Evolutionary conservation across 2,329 filamentous ascomycete genomes (phyloP), one percentile per base, ranked within the genome.

Genomic region (Monilinia laxa): DNA sequence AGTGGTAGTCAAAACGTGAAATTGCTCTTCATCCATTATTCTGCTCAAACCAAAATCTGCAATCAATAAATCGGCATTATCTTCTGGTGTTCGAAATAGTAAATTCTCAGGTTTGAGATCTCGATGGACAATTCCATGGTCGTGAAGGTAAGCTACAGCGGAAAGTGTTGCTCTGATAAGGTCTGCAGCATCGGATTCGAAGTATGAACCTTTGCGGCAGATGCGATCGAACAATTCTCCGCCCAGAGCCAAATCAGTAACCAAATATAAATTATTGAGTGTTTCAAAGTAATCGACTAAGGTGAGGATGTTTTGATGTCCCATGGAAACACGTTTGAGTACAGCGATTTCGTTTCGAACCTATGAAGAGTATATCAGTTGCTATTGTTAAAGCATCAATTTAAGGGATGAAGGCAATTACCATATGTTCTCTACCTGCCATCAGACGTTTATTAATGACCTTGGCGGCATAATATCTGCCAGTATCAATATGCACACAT

Each of bases 231-330:
- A 99, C 20, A 99, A 87, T 79, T 99, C 95, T 73, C 95, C 95
- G 70, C 95, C 95, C 23, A 98, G 88, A 23, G 95, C 95, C 42
- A 99, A 90, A 76, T 99, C 95, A 54, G 95, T 98, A 62, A 99
- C 95, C 49, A 99, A 89, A 78, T 99, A 99, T 71, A 99, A 85
- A 80, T 99, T 99, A 81, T 99, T 98, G 91, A 97, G 96, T 9
- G 95, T 99, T 82, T 99, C 95, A 77, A 99, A 99, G 80, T 98
- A 99, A 81, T 99, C 95, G 74, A 98, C 95, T 68, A 99, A 85
- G 1, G 95, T 99, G 69, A 99, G 82, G 77, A 99, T 98, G 77
- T 99, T 99, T 79, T 95, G 92, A 80, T 99, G 94, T 65, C 95
- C 95, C 91, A 99, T 97, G 1, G 94, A 98, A n/a, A 99, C 94